phyloP scores from a whole-genome alignment of 306 rosid genomes.

The Hippophae gyantsensis region DNA sequence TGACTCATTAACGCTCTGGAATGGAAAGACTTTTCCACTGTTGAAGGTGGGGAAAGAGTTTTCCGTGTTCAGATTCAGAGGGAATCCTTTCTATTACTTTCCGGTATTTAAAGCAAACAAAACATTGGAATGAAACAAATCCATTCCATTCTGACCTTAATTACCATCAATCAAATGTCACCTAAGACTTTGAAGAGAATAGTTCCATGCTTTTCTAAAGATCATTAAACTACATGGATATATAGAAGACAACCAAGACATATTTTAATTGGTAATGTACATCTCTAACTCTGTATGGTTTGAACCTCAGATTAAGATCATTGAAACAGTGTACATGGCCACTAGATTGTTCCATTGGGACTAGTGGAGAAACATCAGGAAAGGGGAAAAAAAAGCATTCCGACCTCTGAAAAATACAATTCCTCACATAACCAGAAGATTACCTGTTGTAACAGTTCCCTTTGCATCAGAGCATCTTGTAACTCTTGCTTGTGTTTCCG shows the following conservation, averaged over 20 bases:
- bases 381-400: not conserved
- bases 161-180: not conserved
- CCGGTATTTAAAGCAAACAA: not conserved
- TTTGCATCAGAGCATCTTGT: conserved; percentile 71
- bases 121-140: not conserved
- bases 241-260: too few relatives aligned
- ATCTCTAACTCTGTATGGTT: too few relatives aligned
- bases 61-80: too few relatives aligned
- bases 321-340: not conserved
- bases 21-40: too few relatives aligned
- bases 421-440: conserved; percentile 24
- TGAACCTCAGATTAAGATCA: too few relatives aligned
- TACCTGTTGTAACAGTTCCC: conserved; percentile 92
- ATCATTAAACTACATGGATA: too few relatives aligned
- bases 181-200: not conserved
- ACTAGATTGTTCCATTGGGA: not conserved
- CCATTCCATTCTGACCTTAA: not conserved
- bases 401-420: not conserved
- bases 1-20: too few relatives aligned
- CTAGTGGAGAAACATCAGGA: not conserved
- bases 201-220: not conserved
- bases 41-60: too few relatives aligned
- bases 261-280: too few relatives aligned
- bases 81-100: too few relatives aligned
- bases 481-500: conserved; percentile 90